These are phyloP conservation scores for Aspergillus haitiensis DNA, from an alignment of 495 filamentous ascomycete species.

Conservation along the genomic window DNA sequence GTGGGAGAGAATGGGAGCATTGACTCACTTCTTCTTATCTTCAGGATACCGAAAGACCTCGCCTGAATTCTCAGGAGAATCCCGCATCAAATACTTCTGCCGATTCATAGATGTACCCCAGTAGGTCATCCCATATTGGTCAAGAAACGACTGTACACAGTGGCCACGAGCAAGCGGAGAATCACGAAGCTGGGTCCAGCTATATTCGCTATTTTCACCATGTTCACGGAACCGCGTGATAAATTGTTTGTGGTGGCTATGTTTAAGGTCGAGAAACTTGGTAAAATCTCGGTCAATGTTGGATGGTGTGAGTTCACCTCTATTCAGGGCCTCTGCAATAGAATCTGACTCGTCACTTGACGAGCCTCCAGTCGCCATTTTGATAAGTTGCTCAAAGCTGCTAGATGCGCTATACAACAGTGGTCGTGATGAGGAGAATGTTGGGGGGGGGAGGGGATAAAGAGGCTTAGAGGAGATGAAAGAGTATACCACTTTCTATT, in stretches of 20 bases:
- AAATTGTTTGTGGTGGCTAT: conserved; percentile 6
- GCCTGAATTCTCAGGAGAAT: conserved; percentile 6
- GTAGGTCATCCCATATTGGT: conserved; percentile 10
- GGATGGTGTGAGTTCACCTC: background rate
- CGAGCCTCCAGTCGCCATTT: no score
- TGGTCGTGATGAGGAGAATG: no score
- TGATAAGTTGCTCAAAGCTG: no score
- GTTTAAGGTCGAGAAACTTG: conserved; percentile 15
- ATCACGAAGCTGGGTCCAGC: conserved; percentile 11
- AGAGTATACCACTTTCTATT: background rate
- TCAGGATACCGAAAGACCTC: conserved; percentile 16
- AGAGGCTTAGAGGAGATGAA: no score
- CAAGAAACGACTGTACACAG: conserved; percentile 13
- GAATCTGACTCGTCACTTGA: background rate
- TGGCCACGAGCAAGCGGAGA: background rate
- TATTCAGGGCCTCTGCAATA: background rate
- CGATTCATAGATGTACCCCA: conserved; percentile 17
- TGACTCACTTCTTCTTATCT: conserved; percentile 13
- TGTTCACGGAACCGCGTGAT: conserved; percentile 8
- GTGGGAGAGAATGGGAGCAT: background rate
- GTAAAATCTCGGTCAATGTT: conserved; percentile 18
- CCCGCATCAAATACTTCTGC: conserved; percentile 14
- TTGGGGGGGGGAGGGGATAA: no score
- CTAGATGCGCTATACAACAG: no score
- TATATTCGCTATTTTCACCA: background rate